Conservation (phyloP, 2,329 filamentous ascomycete genomes). For the Hypoxylon sp. region DNA sequence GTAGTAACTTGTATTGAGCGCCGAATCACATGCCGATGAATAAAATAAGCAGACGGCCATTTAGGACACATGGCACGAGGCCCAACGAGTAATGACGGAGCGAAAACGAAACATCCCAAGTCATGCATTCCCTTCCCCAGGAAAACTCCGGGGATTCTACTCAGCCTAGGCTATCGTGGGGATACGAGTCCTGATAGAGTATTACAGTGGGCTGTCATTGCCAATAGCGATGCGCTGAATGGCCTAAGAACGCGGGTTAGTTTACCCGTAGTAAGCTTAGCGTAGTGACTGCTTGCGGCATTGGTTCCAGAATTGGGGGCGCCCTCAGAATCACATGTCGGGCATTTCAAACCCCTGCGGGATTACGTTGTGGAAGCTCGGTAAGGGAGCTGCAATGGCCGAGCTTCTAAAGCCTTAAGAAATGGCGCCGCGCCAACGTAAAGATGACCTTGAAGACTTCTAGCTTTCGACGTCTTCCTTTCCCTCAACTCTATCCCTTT, state of each 20-base stretch:
- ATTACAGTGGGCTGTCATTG: conserved; percentile 26
- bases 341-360: conserved; percentile 16
- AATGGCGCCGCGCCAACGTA: conserved; percentile 18
- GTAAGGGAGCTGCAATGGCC: conserved; percentile 31
- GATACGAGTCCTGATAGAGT: conserved; percentile 7
- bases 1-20: neutral
- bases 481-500: conserved; percentile 5
- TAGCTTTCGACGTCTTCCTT: conserved; percentile 8
- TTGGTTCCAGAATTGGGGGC: conserved; percentile 20
- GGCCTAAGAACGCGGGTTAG: conserved; percentile 22
- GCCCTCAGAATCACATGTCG: conserved; percentile 41
- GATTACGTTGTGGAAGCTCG: conserved; percentile 32
- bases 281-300: conserved; percentile 32
- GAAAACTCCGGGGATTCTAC: conserved; percentile 32
- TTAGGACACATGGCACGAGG: conserved; percentile 20
- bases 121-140: conserved; percentile 37
- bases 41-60: conserved; percentile 4
- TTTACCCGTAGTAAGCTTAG: conserved; percentile 20
- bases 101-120: conserved; percentile 22
- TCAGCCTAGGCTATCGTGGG: conserved; percentile 27
- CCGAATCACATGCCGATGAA: conserved; percentile 35
- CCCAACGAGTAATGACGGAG: conserved; percentile 27
- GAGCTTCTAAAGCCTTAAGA: conserved; percentile 28
- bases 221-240: conserved; percentile 39
- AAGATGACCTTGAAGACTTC: conserved; percentile 9